Evolutionary conservation across 768 basidiomycete species (phyloP).

Genomic region (Coprinopsis strossmayeri): DNA sequence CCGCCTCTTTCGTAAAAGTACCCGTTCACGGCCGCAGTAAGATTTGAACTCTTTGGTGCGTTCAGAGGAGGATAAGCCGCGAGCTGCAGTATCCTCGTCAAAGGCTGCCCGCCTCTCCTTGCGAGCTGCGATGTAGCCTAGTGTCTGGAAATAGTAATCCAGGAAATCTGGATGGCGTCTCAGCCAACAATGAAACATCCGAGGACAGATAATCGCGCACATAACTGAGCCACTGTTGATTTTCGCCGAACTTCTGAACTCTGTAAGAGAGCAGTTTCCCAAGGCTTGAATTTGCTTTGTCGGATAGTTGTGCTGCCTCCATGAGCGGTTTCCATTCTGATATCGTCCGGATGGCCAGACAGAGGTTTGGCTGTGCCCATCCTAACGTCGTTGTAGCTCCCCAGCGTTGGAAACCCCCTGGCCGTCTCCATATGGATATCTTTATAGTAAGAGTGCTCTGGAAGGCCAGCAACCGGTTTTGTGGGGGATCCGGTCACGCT

Average conservation of each 20-base stretch:
- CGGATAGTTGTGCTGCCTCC: constrained; percentile 47
- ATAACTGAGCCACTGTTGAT: constrained; percentile 95
- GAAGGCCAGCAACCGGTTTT: constrained; percentile 24
- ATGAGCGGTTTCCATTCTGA: constrained; percentile 64
- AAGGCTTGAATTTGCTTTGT: constrained; percentile 54
- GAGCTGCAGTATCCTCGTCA: constrained; percentile 71
- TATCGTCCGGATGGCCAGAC: constrained; percentile 39
- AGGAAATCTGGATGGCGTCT: constrained; percentile 63
- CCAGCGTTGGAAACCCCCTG: constrained; percentile 44
- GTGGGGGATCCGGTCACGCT: constrained; percentile 15
- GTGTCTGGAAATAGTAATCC: constrained; percentile 95
- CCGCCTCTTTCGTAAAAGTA: constrained; percentile 84
- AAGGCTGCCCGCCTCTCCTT: constrained; percentile 82
- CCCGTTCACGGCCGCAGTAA: constrained; percentile 91
- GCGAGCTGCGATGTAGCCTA: constrained; percentile 83
- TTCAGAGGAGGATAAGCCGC: constrained; percentile 50
- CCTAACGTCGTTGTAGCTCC: constrained; percentile 35
- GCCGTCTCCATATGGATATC: constrained; percentile 82
- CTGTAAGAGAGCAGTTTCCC: constrained; percentile 83
- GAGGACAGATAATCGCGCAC: constrained; percentile 36
- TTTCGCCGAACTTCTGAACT: constrained; percentile 89
- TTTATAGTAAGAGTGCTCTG: constrained; percentile 25
- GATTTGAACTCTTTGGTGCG: constrained; percentile 82
- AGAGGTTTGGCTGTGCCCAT: constrained; percentile 59
- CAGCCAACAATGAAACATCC: neutral